phyloP scores from a whole-genome alignment of 202 grass and related monocot genomes.

The Dendrocalamus latiflorus region DNA sequence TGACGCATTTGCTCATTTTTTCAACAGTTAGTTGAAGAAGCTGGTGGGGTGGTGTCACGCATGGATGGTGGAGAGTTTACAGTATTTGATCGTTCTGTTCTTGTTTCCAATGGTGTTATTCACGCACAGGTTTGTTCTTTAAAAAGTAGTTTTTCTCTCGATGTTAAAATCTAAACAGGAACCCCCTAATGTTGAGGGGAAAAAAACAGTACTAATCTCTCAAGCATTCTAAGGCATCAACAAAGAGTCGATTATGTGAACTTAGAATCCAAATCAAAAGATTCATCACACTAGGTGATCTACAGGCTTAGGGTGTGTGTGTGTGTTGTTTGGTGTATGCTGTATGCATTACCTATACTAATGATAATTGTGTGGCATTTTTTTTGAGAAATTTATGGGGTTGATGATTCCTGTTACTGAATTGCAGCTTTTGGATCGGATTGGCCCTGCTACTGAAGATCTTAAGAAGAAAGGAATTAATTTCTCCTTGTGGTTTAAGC shows the following conservation, averaged over 20 bases:
- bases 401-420: conserved; percentile 10
- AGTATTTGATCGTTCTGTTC: conserved; percentile 90
- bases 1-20: conserved; percentile 6
- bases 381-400: not conserved
- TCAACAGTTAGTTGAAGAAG: conserved; percentile 89
- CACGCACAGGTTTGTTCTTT: conserved; percentile 63
- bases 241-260: not conserved
- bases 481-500: conserved; percentile 95
- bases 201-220: not conserved
- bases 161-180: not conserved
- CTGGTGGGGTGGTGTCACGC: conserved; percentile 74
- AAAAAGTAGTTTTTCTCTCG: not conserved
- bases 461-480: conserved; percentile 93
- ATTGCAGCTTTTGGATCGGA: conserved; percentile 82
- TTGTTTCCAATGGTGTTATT: conserved; percentile 75
- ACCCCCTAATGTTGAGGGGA: not conserved
- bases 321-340: not conserved
- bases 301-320: not conserved
- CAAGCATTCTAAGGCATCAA: not conserved
- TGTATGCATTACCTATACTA: not conserved
- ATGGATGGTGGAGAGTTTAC: too few relatives aligned
- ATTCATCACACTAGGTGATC: not conserved
- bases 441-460: too few relatives aligned
- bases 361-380: not conserved
- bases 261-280: not conserved